Conservation (phyloP, 108 stramenopile species). For the Licmophora abbreviata region DNA sequence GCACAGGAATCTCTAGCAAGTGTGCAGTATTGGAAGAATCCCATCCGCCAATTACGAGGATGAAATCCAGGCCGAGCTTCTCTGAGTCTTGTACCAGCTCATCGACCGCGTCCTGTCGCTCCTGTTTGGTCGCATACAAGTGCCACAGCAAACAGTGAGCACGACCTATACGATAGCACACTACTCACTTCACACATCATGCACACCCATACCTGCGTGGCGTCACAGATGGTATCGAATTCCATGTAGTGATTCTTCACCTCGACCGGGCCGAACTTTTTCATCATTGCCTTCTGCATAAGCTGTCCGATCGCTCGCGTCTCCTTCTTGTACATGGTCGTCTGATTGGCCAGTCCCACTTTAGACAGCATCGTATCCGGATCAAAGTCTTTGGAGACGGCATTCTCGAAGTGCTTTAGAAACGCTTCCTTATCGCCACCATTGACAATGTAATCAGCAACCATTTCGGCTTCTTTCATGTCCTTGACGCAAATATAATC, state of each 20-base stretch:
- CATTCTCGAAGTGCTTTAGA: slow-evolving; percentile 83
- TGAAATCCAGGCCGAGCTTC: slow-evolving; percentile 78
- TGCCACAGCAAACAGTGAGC: not conserved
- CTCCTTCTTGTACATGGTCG: slow-evolving; percentile 98
- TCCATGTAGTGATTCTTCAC: slow-evolving; percentile 81
- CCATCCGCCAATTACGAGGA: slow-evolving; percentile 94
- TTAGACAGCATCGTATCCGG: slow-evolving; percentile 90
- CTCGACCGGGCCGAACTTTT: slow-evolving; percentile 81
- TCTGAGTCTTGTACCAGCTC: slow-evolving; percentile 78
- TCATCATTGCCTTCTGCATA: slow-evolving; percentile 87
- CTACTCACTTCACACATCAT: not conserved
- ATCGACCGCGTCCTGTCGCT: slow-evolving; percentile 91
- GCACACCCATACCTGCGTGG: slow-evolving; percentile 72
- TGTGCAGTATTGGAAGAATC: slow-evolving; percentile 97
- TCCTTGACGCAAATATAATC: slow-evolving; percentile 94
- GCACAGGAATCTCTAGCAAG: slow-evolving; percentile 86
- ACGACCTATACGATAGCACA: slow-evolving; percentile 1
- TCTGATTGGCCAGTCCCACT: slow-evolving; percentile 95
- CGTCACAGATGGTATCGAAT: slow-evolving; percentile 97
- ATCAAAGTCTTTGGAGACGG: slow-evolving; percentile 88
- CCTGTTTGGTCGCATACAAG: slow-evolving; percentile 16
- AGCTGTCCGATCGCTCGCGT: slow-evolving; percentile 91
- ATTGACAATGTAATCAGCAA: slow-evolving; percentile 87
- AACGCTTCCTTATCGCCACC: slow-evolving; percentile 88
- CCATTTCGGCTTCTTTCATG: slow-evolving; percentile 93